Percentiles rank a stretch among this genome's conserved stretches.
These are phyloP conservation scores for Paramecium bursaria DNA, from an alignment of 73 alveolate species.

Conservation along the genomic window DNA sequence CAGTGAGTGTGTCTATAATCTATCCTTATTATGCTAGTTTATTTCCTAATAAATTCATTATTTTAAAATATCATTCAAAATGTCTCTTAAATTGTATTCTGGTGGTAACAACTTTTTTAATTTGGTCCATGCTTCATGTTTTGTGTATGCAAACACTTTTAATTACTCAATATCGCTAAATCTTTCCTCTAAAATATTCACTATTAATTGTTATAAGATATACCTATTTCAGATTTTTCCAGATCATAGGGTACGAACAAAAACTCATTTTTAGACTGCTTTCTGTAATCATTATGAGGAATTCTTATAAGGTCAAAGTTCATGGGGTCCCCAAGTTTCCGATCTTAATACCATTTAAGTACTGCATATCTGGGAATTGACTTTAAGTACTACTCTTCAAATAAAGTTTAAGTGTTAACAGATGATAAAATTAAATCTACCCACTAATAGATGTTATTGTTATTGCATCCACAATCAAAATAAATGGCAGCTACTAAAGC, in stretches of 20 bases:
- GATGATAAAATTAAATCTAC: neutral
- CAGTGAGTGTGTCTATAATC: too few relatives aligned
- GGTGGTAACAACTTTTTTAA: too few relatives aligned
- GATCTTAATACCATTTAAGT: neutral
- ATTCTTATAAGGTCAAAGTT: conserved; percentile 18
- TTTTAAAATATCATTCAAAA: too few relatives aligned
- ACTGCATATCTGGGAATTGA: neutral
- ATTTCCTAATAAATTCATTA: too few relatives aligned
- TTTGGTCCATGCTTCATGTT: conserved; percentile 15
- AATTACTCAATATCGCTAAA: neutral
- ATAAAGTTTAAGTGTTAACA: neutral
- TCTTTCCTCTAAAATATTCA: neutral
- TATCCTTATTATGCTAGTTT: too few relatives aligned
- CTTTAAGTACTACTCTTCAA: neutral
- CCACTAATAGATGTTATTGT: neutral
- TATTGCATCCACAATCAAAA: neutral
- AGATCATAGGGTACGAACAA: conserved; percentile 32
- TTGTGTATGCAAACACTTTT: neutral
- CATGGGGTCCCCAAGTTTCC: neutral
- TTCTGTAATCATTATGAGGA: conserved; percentile 34
- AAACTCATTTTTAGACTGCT: neutral
- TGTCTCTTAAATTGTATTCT: too few relatives aligned
- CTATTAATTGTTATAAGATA: too few relatives aligned
- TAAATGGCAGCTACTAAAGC: conserved; percentile 43
- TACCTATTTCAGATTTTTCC: too few relatives aligned